Evolutionary conservation across 768 basidiomycete species (phyloP), one percentile per base, ranked within the genome.

Genomic region (Hortiboletus flavorubellus): DNA sequence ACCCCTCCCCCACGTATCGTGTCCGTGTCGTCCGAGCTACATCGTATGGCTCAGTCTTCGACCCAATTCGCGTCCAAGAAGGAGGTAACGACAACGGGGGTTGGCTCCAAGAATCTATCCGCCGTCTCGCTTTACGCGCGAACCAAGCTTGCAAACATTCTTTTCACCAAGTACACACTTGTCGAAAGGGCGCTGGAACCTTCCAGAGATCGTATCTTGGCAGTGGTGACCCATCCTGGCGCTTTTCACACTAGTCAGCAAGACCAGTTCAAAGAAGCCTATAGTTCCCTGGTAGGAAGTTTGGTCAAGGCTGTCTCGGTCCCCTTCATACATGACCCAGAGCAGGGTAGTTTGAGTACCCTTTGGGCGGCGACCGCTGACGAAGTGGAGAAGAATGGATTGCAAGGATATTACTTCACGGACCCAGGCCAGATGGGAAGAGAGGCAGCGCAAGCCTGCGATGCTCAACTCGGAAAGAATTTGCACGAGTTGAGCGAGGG

Each of bases 401-500:
- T 60, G 56, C 60, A 69, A 51, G 68, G 67, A 10, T 54, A 52
- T 46, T 66, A 71, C 56, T 64, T 69, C 49, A 63, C 59, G 16
- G 41, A 49, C 23, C 34, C 34, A 44, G 42, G 26, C 0, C 41
- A 58, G 49, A 16, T 54, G 9, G 59, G 66, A 8, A 56, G 62
- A n/a, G 64, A 64, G 52, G 62, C 60, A 43, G 51, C 44, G 18
- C 58, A 53, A 44, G 68, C 69, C 37, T 46, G 56, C 34, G 63
- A 72, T 41, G 51, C 49, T 12, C 63, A 65, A 55, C 55, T 67
- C 10, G 68, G 68, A 2, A 59, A 53, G 51, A 64, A 64, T 31
- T 54, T 73, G 58, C 73, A 68, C 62, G 53, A 62, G 31, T 65
- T 74, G 54, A 71, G 68, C 53, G 68, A 72, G 59, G 49, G 60